phyloP scores from a whole-genome alignment of 1,139 yeast genomes.

The Saccharomyces hybrid region DNA sequence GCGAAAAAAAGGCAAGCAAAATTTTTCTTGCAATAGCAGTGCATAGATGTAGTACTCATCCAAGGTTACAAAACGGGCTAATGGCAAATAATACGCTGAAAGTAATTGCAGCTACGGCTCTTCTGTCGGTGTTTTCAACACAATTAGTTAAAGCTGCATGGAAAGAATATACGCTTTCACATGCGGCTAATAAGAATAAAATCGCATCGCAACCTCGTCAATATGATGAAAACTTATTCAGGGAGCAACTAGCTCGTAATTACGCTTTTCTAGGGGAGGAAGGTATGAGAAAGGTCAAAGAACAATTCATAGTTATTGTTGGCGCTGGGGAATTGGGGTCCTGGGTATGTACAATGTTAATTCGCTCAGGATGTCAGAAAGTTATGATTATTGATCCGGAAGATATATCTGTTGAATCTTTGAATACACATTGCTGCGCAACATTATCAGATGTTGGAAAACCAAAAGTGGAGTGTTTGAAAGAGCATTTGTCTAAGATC shows the following conservation, averaged over 20 bases:
- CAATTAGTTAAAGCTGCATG: constrained; percentile 23
- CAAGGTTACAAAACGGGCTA: neutral
- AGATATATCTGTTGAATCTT: constrained; percentile 84
- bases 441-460: constrained; percentile 81
- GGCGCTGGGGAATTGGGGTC: constrained; percentile 99
- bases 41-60: neutral
- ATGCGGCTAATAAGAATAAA: neutral
- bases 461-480: constrained; percentile 75
- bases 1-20: neutral
- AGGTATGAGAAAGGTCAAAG: constrained; percentile 69
- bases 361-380: constrained; percentile 78
- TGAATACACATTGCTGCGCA: constrained; percentile 93
- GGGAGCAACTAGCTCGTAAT: constrained; percentile 89
- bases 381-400: constrained; percentile 85
- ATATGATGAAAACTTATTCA: constrained; percentile 67
- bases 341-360: constrained; percentile 89
- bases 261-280: constrained; percentile 83
- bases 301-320: constrained; percentile 76
- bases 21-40: neutral
- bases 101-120: constrained; percentile 24
- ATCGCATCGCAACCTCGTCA: constrained; percentile 10
- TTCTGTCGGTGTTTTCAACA: constrained; percentile 22
- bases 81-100: constrained; percentile 25
- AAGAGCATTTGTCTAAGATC: constrained; percentile 51
- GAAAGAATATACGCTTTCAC: constrained; percentile 11